Percentiles rank a stretch among this genome's conserved stretches.
These are phyloP conservation scores for Luvunga scandens DNA, from an alignment of 345 rosid species.

Conservation along the genomic window DNA sequence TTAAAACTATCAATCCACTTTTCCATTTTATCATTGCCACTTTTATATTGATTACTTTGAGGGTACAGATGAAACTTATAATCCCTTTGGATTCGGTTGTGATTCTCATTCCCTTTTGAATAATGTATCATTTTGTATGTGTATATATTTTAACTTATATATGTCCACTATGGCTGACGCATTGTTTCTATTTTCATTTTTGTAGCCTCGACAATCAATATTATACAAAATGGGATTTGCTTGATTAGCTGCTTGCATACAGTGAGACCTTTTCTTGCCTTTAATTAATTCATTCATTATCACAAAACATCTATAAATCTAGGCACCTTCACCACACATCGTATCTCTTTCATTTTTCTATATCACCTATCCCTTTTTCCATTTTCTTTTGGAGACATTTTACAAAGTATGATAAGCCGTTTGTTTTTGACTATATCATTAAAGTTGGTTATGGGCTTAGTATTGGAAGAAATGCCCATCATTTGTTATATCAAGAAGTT, in stretches of 20 bases:
- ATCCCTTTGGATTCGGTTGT: conserved; percentile 15
- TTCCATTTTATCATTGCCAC: background rate
- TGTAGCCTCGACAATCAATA: background rate
- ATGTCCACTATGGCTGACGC: background rate
- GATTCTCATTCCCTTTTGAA: conserved; percentile 21
- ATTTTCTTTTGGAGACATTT: too few relatives aligned
- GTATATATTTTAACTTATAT: background rate
- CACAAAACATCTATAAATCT: background rate
- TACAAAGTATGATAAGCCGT: background rate
- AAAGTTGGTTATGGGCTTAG: background rate
- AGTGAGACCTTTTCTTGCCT: background rate
- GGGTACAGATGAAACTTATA: conserved; percentile 16
- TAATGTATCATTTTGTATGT: background rate
- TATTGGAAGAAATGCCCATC: background rate
- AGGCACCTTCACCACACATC: background rate
- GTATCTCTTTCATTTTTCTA: background rate
- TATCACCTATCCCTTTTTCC: background rate
- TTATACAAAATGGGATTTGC: background rate
- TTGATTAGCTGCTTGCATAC: background rate
- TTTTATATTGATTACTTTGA: conserved; percentile 12
- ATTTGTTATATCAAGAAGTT: background rate
- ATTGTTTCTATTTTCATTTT: background rate
- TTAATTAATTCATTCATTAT: background rate
- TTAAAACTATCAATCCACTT: conserved; percentile 25
- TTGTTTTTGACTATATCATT: background rate